A percentile compares a stretch with the other conserved stretches of the same genome.
These are phyloP conservation scores for Monosporascus sp. DNA, from an alignment of 2,329 filamentous ascomycete genomes.

Conservation along the genomic window DNA sequence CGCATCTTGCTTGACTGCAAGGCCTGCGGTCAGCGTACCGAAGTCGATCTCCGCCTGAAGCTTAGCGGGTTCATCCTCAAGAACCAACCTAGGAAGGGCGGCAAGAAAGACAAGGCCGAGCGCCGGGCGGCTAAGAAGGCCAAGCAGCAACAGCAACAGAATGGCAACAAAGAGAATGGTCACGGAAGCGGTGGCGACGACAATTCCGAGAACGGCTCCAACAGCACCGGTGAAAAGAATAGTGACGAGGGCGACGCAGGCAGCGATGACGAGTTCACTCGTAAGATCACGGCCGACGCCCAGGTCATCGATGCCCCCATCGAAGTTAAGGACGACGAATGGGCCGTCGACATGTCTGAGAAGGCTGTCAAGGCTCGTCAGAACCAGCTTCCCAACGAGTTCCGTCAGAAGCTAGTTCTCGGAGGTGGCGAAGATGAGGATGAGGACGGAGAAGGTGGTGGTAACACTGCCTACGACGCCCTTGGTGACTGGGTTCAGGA, in stretches of 20 bases:
- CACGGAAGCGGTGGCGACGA: slow-evolving; percentile 61
- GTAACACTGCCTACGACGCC: slow-evolving; percentile 76
- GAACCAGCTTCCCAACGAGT: slow-evolving; percentile 85
- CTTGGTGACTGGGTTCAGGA: slow-evolving; percentile 88
- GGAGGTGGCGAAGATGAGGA: slow-evolving; percentile 72
- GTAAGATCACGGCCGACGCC: slow-evolving; percentile 65
- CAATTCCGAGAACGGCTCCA: slow-evolving; percentile 56
- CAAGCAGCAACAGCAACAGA: slow-evolving; percentile 64
- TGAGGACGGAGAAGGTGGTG: slow-evolving; percentile 71
- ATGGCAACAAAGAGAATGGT: slow-evolving; percentile 48
- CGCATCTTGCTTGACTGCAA: slow-evolving; percentile 95
- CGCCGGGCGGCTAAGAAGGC: slow-evolving; percentile 88
- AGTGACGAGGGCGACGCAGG: slow-evolving; percentile 59
- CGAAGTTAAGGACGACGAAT: slow-evolving; percentile 78
- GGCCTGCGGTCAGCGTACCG: slow-evolving; percentile 88
- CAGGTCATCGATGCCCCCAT: slow-evolving; percentile 44
- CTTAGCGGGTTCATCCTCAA: slow-evolving; percentile 96
- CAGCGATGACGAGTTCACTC: slow-evolving; percentile 89
- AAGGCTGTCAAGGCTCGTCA: slow-evolving; percentile 93
- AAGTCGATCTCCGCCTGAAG: slow-evolving; percentile 91
- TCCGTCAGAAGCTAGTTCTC: slow-evolving; percentile 86
- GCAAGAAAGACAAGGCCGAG: slow-evolving; percentile 89
- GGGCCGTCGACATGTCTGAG: slow-evolving; percentile 95
- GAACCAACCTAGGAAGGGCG: slow-evolving; percentile 84
- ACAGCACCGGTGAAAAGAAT: slow-evolving; percentile 43